Evolutionary conservation across 2,329 filamentous ascomycete species (phyloP), one percentile per base, ranked within the genome.

Genomic region (Rhinocladiella mackenziei): DNA sequence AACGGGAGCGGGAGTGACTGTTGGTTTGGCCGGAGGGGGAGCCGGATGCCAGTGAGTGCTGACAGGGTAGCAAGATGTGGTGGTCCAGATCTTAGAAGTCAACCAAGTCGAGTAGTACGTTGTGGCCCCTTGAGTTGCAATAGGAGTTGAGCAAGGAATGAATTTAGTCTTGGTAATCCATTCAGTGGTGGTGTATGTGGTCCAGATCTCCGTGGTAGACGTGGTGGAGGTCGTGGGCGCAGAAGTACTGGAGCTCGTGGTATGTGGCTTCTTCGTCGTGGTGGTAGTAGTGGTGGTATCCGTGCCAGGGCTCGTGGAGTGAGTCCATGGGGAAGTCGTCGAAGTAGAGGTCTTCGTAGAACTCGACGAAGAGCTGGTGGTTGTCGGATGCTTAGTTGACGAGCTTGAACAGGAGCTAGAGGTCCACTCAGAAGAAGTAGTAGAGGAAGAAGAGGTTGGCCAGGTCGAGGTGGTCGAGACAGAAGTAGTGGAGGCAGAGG

Each of bases 81-180:
- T 63, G 9, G 55, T 59, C 29, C 57, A 59, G 18, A 50, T 49
- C 2, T 59, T 57, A 30, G 58, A 55, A 1, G 59, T 61, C 18
- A 63, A 39, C 56, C 58, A 65, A 9, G 61, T 62, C 34, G 58
- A 60, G 51, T 62, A 65, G 48, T 51, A 62, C n/a, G 63, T 65
- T 26, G 53, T 56, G 14, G 55, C 53, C 14, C 50, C 45, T 5
- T 51, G 31, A 11, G 58, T 58, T 29, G 52, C 55, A 25, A 64
- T 45, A 7, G 61, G 44, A 22, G 59, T 63, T n/a, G 62, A 63
- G 50, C 56, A 61, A n/a, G 62, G 63, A 26, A 64, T 56, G 32
- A 60, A 64, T 3, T 48, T 58, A 4, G 61, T 63, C 32, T 39
- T 54, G 23, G 59, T 62, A 43, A 61, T 57, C 25, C 53, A 61